Evolutionary conservation across 106 monocot species (phyloP).

Genomic region (Iris macrosiphon): DNA sequence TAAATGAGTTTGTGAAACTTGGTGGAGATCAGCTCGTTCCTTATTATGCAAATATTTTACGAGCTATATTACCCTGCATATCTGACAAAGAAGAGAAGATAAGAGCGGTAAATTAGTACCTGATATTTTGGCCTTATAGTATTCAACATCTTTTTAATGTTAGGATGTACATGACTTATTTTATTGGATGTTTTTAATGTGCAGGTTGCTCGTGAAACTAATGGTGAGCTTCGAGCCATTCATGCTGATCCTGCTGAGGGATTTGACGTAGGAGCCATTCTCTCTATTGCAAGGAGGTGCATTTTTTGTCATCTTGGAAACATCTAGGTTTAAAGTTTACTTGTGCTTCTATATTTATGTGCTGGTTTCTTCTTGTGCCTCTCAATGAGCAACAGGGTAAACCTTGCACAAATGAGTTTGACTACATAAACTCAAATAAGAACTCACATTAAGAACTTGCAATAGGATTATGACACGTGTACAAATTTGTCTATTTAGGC

Average conservation of each 20-base stretch:
- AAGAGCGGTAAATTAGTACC: slow-evolving; percentile 37
- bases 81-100: slow-evolving; percentile 91
- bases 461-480: too few relatives aligned
- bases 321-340: too few relatives aligned
- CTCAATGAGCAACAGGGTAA: too few relatives aligned
- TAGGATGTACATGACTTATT: too few relatives aligned
- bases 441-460: too few relatives aligned
- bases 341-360: too few relatives aligned
- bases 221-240: slow-evolving; percentile 87
- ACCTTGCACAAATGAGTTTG: too few relatives aligned
- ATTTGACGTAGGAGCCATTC: slow-evolving; percentile 72
- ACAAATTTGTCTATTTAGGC: too few relatives aligned
- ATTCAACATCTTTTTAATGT: background rate
- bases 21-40: slow-evolving; percentile 90
- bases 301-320: too few relatives aligned
- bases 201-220: slow-evolving; percentile 94
- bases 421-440: too few relatives aligned
- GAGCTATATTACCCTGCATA: slow-evolving; percentile 88
- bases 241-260: slow-evolving; percentile 70
- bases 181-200: too few relatives aligned
- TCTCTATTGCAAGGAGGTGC: slow-evolving; percentile 48
- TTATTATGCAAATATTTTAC: slow-evolving; percentile 80
- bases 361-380: too few relatives aligned
- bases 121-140: background rate
- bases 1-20: slow-evolving; percentile 96